These are phyloP conservation scores for Arabis hirsuta DNA, from an alignment of 345 rosid species.

Conservation along the genomic window DNA sequence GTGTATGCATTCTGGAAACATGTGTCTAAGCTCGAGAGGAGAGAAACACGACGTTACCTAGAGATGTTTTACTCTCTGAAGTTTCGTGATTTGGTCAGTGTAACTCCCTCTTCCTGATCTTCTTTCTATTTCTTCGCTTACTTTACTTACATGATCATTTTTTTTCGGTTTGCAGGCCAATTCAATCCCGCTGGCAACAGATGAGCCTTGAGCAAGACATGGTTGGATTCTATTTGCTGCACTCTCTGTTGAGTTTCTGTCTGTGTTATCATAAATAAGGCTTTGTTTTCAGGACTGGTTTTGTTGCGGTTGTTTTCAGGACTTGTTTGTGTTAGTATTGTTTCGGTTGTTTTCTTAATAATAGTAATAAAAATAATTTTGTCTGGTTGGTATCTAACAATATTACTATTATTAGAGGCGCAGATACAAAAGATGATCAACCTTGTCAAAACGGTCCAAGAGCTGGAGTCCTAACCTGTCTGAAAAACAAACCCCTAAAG, in stretches of 20 bases:
- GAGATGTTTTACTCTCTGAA: slow-evolving; percentile 69
- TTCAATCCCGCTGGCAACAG: slow-evolving; percentile 48
- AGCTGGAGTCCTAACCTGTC: slow-evolving; percentile 9
- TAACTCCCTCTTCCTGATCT: slow-evolving; percentile 6
- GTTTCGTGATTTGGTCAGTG: slow-evolving; percentile 59
- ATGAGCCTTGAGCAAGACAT: slow-evolving; percentile 37
- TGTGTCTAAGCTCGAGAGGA: slow-evolving; percentile 62
- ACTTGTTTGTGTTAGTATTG: background rate
- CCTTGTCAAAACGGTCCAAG: background rate
- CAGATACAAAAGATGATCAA: background rate
- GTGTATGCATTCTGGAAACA: slow-evolving; percentile 70
- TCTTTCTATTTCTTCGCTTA: background rate
- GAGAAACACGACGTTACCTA: slow-evolving; percentile 57
- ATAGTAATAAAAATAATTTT: slow-evolving; percentile 5
- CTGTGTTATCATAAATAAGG: slow-evolving; percentile 33
- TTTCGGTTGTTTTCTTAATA: slow-evolving; percentile 7
- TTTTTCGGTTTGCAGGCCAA: slow-evolving; percentile 44
- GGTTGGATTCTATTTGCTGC: slow-evolving; percentile 25
- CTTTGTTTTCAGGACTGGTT: slow-evolving; percentile 25
- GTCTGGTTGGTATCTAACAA: background rate
- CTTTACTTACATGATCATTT: slow-evolving; percentile 2
- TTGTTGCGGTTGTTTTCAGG: background rate
- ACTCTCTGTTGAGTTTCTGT: background rate
- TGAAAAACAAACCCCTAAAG: slow-evolving; percentile 7
- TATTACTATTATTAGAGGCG: slow-evolving; percentile 8